Percentiles rank a stretch among this genome's conserved stretches.
phyloP scores from a whole-genome alignment of 2,329 filamentous ascomycete species.

The Diaporthe sp. region DNA sequence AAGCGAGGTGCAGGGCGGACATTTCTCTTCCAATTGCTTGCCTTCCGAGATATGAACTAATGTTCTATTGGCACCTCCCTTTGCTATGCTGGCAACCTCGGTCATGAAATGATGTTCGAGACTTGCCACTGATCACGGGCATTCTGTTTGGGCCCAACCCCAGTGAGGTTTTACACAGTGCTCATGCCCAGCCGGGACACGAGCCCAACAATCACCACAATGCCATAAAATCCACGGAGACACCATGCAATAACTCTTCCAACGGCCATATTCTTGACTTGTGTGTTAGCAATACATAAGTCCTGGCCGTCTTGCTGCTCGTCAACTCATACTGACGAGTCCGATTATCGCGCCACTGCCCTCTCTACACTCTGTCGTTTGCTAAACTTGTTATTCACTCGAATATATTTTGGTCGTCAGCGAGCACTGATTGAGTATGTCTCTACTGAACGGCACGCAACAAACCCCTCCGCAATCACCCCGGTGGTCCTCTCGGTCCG shows the following conservation, averaged over 20 bases:
- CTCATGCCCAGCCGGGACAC: background rate
- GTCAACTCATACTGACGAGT: background rate
- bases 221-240: background rate
- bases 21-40: background rate
- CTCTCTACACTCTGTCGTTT: background rate
- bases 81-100: background rate
- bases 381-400: background rate
- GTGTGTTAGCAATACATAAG: too few relatives aligned
- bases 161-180: background rate
- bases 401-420: background rate
- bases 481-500: background rate
- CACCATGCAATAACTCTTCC: background rate
- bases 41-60: background rate
- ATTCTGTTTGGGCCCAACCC: background rate
- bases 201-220: background rate
- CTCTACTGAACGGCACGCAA: background rate
- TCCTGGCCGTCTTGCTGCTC: background rate
- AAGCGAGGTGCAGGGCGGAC: background rate
- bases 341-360: background rate
- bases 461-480: conserved; percentile 25
- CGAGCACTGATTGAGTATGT: background rate
- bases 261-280: background rate
- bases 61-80: background rate
- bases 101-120: background rate
- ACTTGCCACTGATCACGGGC: background rate